phyloP scores from a whole-genome alignment of 2,329 filamentous ascomycete genomes.

The Fulvia fulva region DNA sequence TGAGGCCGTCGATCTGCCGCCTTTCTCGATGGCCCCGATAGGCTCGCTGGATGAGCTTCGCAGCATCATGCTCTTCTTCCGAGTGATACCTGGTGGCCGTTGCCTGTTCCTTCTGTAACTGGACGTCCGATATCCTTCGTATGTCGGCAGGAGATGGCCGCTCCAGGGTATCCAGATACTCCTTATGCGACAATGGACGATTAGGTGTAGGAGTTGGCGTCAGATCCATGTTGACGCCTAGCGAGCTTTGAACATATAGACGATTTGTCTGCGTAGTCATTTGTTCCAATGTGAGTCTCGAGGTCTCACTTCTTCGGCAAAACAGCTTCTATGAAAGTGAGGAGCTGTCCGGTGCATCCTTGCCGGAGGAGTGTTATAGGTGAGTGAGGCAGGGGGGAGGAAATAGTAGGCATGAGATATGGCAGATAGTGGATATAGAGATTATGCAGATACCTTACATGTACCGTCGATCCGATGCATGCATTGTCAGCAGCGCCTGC shows the following conservation, averaged over 20 bases:
- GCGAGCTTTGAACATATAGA: not conserved
- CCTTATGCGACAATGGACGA: slow-evolving; percentile 20
- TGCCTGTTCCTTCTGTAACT: slow-evolving; percentile 23
- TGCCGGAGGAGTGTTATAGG: not conserved
- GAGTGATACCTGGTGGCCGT: slow-evolving; percentile 26
- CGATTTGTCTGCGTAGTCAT: slow-evolving; percentile 1
- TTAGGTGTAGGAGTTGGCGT: not conserved
- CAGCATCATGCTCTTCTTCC: slow-evolving; percentile 27
- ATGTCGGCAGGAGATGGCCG: slow-evolving; percentile 19
- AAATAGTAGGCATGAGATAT: not conserved
- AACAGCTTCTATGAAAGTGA: not conserved
- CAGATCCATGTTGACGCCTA: not conserved
- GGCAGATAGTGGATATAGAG: not conserved
- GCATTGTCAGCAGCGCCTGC: not conserved
- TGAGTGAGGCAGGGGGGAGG: not conserved
- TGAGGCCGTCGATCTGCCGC: slow-evolving; percentile 65
- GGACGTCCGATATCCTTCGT: slow-evolving; percentile 24
- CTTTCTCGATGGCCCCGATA: slow-evolving; percentile 74
- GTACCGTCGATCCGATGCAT: not conserved
- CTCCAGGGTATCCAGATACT: slow-evolving; percentile 26
- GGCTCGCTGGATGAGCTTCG: slow-evolving; percentile 48
- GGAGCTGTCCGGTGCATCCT: not conserved
- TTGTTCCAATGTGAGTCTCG: not conserved
- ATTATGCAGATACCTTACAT: not conserved
- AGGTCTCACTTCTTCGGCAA: not conserved